These are phyloP conservation scores for Colletotrichum filicis DNA, from an alignment of 2,329 filamentous ascomycete species.

Conservation along the genomic window DNA sequence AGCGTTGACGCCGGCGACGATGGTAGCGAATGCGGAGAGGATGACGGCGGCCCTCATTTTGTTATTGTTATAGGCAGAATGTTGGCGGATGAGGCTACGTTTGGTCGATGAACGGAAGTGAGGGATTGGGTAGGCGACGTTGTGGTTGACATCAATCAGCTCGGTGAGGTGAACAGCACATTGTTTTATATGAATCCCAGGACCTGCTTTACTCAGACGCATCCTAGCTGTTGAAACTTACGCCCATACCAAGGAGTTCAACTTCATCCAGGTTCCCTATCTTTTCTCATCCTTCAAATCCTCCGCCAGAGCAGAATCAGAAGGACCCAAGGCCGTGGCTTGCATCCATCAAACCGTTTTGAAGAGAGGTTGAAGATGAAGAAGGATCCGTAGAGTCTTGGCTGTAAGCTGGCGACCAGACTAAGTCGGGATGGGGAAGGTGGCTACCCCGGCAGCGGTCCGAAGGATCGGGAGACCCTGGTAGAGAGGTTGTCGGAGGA, in stretches of 20 bases:
- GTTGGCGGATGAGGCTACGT: no score
- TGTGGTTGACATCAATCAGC: no score
- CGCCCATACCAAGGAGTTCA: no score
- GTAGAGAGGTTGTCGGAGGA: background rate
- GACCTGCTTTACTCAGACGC: background rate
- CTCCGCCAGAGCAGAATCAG: background rate
- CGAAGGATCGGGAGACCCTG: background rate
- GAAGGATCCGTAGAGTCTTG: background rate
- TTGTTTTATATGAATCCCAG: no score
- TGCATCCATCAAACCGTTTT: background rate
- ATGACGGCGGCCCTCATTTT: background rate
- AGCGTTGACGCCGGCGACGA: background rate
- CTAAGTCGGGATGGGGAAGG: constrained; percentile 13
- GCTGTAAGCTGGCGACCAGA: background rate
- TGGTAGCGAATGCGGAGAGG: background rate
- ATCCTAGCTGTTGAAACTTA: no score
- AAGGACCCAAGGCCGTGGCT: background rate
- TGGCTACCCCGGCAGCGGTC: background rate
- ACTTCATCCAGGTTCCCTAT: no score
- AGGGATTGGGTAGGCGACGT: no score
- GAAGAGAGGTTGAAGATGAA: no score
- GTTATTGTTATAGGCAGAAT: no score
- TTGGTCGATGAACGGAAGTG: no score
- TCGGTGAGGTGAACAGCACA: no score
- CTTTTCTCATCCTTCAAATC: background rate